Evolutionary conservation across 257 asterid species (phyloP), one percentile per base, ranked within the genome.

Genomic region (Nicotiana knightiana): DNA sequence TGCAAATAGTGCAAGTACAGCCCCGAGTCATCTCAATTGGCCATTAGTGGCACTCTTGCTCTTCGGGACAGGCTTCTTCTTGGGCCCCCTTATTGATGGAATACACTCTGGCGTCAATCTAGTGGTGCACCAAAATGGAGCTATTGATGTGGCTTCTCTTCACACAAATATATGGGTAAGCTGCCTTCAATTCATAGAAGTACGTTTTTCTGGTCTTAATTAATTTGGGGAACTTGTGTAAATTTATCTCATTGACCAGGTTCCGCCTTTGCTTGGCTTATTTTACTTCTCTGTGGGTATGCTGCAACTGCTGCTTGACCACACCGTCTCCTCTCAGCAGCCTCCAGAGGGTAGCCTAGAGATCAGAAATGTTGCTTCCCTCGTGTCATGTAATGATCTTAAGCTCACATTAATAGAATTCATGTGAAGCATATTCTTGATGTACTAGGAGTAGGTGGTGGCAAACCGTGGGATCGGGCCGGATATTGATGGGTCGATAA

Each of bases 11-110:
- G 33, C 17, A 62, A 30, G 18, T 12, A 28, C n/a, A 63, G 1
- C n/a, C 67, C 33, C 35, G 17, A 61, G 33, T 28, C 32, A 21
- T 11, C 37, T 81, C n/a, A 39, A 39, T 39, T 91, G 92, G 93
- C 86, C 95, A 32, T 43, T 84, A 4, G 28, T 86, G 62, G 79
- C 92, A 4, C 81, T 85, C 6, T 84, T 92, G 2, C 94, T 92
- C 4, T 90, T 92, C 58, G 89, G 85, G 77, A 77, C 89, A 8
- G 98, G 97, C 73, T 92, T 88, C 85, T 9, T 90, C 10, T 81
- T 93, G 5, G 98, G 97, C 17, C 97, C 96, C n/a, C 84, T 92
- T n/a, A 65, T 93, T 18, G 96, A 93, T 62, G 96, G 96, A 30
- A 43, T 92, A 55, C 98, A 92, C 81, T 93, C 98, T 6, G 85